Percentiles rank a stretch among this genome's conserved stretches.
phyloP scores from a whole-genome alignment of 495 filamentous ascomycete genomes.

The Hyaloscypha variabilis region DNA sequence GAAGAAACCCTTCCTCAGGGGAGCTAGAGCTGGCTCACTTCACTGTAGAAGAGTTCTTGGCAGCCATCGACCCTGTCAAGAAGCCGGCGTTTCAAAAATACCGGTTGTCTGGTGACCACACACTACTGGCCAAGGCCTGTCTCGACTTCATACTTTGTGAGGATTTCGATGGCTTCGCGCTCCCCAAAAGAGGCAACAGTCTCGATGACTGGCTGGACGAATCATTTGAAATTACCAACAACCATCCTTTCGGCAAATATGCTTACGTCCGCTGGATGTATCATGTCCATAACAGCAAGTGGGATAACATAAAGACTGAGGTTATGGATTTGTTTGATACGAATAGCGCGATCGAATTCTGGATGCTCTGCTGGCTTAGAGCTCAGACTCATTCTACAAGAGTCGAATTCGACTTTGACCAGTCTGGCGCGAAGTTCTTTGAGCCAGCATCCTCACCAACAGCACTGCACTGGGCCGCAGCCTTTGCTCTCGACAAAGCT shows the following conservation, averaged over 20 bases:
- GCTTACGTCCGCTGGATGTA: background rate
- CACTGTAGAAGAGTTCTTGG: conserved; percentile 39
- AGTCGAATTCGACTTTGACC: background rate
- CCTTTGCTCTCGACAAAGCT: conserved; percentile 7
- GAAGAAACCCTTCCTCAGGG: conserved; percentile 10
- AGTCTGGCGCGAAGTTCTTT: background rate
- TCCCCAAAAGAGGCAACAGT: background rate
- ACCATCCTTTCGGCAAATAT: background rate
- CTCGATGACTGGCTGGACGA: background rate
- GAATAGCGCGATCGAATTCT: background rate
- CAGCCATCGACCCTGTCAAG: conserved; percentile 11
- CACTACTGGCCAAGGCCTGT: conserved; percentile 16
- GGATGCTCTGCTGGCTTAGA: background rate
- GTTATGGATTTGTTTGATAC: background rate
- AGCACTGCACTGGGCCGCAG: conserved; percentile 31
- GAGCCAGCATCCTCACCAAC: conserved; percentile 3
- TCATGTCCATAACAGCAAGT: background rate
- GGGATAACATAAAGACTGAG: background rate
- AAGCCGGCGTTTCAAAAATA: conserved; percentile 10
- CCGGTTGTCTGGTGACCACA: conserved; percentile 5
- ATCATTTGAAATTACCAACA: background rate
- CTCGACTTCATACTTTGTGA: conserved; percentile 24
- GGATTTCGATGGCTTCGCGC: background rate
- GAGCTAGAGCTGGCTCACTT: conserved; percentile 40
- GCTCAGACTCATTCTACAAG: too few species aligned